Percentiles rank a stretch among this genome's conserved stretches.
Conservation (phyloP, 306 rosid species). For the Ochetophila trinervis region DNA sequence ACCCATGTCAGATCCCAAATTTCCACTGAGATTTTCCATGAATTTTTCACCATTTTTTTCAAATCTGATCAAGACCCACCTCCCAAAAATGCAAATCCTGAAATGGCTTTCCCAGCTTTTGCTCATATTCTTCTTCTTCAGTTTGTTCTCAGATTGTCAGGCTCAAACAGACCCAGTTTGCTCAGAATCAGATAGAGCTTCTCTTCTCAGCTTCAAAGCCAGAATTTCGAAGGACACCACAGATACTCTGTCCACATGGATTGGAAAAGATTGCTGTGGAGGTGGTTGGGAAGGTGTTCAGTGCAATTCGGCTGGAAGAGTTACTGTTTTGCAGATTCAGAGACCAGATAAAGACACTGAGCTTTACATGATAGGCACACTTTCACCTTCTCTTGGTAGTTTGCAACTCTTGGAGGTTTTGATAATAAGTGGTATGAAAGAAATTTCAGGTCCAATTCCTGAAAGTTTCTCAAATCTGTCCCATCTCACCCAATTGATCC, state of each 20-base stretch:
- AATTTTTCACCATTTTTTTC: conserved; percentile 12
- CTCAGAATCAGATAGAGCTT: conserved; percentile 72
- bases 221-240: conserved; percentile 72
- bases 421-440: conserved; percentile 75
- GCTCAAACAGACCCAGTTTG: conserved; percentile 47
- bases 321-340: conserved; percentile 70
- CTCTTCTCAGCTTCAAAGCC: conserved; percentile 80
- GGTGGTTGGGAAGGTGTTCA: conserved; percentile 95
- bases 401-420: conserved; percentile 78
- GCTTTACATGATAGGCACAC: conserved; percentile 73
- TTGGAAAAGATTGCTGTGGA: conserved; percentile 70
- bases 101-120: conserved; percentile 45
- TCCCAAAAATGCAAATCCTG: conserved; percentile 57
- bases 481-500: conserved; percentile 62
- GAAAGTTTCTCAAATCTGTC: conserved; percentile 60
- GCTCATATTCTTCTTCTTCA: conserved; percentile 30
- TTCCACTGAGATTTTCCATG: conserved; percentile 18
- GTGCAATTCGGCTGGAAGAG: conserved; percentile 75
- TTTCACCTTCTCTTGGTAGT: conserved; percentile 70
- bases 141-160: conserved; percentile 25
- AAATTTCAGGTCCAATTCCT: conserved; percentile 75
- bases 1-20: conserved; percentile 45
- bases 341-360: conserved; percentile 47
- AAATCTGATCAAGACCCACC: conserved; percentile 42
- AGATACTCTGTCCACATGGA: conserved; percentile 68